phyloP scores from a whole-genome alignment of 192 early-diverging fungal genomes.

The Jimgerdemannia lactiflua region DNA sequence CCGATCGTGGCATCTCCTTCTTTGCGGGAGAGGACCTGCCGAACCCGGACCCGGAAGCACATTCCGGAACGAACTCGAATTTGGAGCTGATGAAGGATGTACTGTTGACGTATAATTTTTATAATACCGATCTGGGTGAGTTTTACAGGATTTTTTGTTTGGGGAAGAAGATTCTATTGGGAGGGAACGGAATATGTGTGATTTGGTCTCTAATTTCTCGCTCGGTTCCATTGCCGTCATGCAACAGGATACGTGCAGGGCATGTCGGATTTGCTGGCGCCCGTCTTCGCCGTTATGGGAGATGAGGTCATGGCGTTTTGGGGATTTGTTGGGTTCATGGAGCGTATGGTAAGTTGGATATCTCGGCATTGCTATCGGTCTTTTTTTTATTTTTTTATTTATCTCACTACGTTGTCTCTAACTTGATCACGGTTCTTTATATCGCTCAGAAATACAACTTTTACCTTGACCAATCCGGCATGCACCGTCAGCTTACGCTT shows the following conservation, averaged over 20 bases:
- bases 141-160: neutral
- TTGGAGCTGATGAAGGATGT: slow-evolving; percentile 90
- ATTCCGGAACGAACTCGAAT: slow-evolving; percentile 65
- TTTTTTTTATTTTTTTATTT: neutral
- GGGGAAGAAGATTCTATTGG: no score
- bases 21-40: slow-evolving; percentile 69
- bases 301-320: slow-evolving; percentile 94
- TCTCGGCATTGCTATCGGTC: neutral
- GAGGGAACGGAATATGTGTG: neutral
- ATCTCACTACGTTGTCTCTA: neutral
- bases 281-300: slow-evolving; percentile 82
- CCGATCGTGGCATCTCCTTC: slow-evolving; percentile 83
- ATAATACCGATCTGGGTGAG: slow-evolving; percentile 70
- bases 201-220: slow-evolving; percentile 5
- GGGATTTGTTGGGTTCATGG: slow-evolving; percentile 90
- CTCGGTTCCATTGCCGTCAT: neutral
- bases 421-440: neutral
- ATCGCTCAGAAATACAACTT: slow-evolving; percentile 74
- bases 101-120: slow-evolving; percentile 88
- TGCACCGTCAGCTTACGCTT: slow-evolving; percentile 84
- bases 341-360: slow-evolving; percentile 60
- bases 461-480: slow-evolving; percentile 88
- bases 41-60: slow-evolving; percentile 42
- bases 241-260: slow-evolving; percentile 88
- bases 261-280: slow-evolving; percentile 94